Percentiles rank a stretch among this genome's conserved stretches.
These are phyloP conservation scores for Globisporangium nunn DNA, from an alignment of 352 stramenopile species.

Conservation along the genomic window DNA sequence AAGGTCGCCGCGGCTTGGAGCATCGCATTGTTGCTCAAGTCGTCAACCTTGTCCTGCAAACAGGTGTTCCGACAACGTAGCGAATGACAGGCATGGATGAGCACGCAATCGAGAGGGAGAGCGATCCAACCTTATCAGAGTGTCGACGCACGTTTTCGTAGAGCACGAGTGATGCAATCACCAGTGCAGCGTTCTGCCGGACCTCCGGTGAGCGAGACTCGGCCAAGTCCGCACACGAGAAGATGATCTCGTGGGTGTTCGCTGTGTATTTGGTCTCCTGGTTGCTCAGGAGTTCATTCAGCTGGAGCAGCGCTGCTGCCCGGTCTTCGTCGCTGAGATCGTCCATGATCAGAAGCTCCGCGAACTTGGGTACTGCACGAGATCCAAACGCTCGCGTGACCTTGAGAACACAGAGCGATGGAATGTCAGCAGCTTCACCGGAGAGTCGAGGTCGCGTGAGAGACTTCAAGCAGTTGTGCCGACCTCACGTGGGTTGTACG, in stretches of 20 bases:
- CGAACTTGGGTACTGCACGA: constrained; percentile 49
- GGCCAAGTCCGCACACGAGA: constrained; percentile 42
- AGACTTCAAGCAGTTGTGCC: background rate
- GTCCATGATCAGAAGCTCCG: constrained; percentile 45
- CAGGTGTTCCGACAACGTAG: no score
- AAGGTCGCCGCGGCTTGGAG: constrained; percentile 34
- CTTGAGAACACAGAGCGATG: constrained; percentile 11
- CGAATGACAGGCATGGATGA: background rate
- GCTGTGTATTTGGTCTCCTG: constrained; percentile 52
- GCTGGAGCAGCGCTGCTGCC: constrained; percentile 34
- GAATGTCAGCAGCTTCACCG: background rate
- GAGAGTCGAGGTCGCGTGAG: background rate
- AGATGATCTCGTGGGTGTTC: constrained; percentile 39
- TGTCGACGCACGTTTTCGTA: constrained; percentile 32
- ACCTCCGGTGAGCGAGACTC: constrained; percentile 32
- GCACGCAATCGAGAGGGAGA: background rate
- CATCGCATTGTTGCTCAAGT: constrained; percentile 44
- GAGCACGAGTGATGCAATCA: constrained; percentile 48
- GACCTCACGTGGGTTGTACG: constrained; percentile 47
- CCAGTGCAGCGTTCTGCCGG: constrained; percentile 33
- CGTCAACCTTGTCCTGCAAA: constrained; percentile 24
- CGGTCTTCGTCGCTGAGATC: constrained; percentile 49
- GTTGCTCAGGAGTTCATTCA: constrained; percentile 49
- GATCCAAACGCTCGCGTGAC: constrained; percentile 50
- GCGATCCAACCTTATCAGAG: no score